Evolutionary conservation across 192 early-diverging fungal species (phyloP), one percentile per base, ranked within the genome.

Genomic region (Coemansia sp.): DNA sequence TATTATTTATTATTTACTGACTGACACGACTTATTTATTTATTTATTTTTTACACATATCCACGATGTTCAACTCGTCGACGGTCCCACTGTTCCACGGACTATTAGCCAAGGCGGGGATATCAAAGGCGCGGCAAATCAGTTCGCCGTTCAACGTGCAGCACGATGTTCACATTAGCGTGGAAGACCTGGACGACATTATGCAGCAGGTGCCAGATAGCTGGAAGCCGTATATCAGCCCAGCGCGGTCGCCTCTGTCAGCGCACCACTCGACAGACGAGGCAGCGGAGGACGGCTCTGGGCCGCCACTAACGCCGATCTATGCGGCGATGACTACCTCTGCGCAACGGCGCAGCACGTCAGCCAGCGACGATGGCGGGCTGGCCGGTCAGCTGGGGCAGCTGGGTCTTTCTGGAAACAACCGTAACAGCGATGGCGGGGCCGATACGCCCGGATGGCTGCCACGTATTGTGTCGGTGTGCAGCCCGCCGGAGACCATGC

Each of bases 141-240:
- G 82, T 72, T 74, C 82, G 69, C 82, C 82, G 29, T 84, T 79
- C 72, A 84, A 84, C 65, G 78, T 84, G 8, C 73, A 84, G 62
- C 82, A 84, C 67, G 82, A 84, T 49, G 74, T 84, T 0, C 82
- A 84, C 55, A 84, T 84, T 50, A 80, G 82, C 69, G 76, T 84
- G n/a, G 82, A 84, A 62, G 82, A 84, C 69, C 65, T 84, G 24
- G 78, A 84, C 73, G 82, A 84, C 55, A 64, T 83, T 2, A 68
- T 83, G 75, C 72, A 77, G 44, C 73, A 83, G 70, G 72, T 78
- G 24, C 81, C 81, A 2, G 81, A 83, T 18, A 67, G 73, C 12
- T 66, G 60, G 70, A 83, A 78, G 70, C 69, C 72, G 33, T 78
- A 78, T 53, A 75, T 78, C 58, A 77, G 76, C 64, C 81, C 81